Percentiles rank a stretch among this genome's conserved stretches.
Conservation (phyloP, 805 yeast species). For the Kurtzmaniella fragi region DNA sequence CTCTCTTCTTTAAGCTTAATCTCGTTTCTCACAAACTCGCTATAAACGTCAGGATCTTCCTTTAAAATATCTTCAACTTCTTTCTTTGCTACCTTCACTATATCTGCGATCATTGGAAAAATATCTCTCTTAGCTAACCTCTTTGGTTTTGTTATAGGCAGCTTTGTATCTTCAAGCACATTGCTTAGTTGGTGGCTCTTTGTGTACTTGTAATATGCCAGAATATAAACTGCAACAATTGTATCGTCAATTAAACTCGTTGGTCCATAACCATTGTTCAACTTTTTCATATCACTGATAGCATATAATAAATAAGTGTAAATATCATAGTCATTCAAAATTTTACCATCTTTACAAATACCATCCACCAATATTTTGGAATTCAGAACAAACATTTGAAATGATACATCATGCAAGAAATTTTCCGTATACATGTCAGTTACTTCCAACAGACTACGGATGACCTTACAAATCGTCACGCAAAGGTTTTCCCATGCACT, state of each 20-base stretch:
- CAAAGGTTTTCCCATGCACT: conserved; percentile 66
- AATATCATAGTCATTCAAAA: conserved; percentile 33
- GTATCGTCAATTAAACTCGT: conserved; percentile 74
- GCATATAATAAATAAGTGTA: conserved; percentile 44
- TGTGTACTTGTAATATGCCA: conserved; percentile 31
- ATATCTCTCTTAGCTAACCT: conserved; percentile 38
- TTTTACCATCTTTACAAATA: conserved; percentile 17
- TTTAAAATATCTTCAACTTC: conserved; percentile 27
- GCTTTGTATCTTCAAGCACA: conserved; percentile 12
- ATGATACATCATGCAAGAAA: conserved; percentile 41
- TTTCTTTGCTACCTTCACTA: conserved; percentile 23
- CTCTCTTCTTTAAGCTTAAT: no score
- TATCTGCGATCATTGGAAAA: conserved; percentile 34
- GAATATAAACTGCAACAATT: conserved; percentile 55
- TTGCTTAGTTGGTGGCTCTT: conserved; percentile 1
- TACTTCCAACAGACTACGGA: conserved; percentile 40
- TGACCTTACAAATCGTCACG: conserved; percentile 45
- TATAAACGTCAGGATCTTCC: conserved; percentile 25
- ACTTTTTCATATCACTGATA: conserved; percentile 55
- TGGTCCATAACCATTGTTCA: conserved; percentile 79
- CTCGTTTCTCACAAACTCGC: conserved; percentile 14
- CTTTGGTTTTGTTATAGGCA: conserved; percentile 28
- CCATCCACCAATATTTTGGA: conserved; percentile 26
- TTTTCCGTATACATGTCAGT: conserved; percentile 47
- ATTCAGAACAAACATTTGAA: conserved; percentile 36